Conservation (phyloP, 2,329 filamentous ascomycete species). For the Nothophaeocryptopus gaeumannii region DNA sequence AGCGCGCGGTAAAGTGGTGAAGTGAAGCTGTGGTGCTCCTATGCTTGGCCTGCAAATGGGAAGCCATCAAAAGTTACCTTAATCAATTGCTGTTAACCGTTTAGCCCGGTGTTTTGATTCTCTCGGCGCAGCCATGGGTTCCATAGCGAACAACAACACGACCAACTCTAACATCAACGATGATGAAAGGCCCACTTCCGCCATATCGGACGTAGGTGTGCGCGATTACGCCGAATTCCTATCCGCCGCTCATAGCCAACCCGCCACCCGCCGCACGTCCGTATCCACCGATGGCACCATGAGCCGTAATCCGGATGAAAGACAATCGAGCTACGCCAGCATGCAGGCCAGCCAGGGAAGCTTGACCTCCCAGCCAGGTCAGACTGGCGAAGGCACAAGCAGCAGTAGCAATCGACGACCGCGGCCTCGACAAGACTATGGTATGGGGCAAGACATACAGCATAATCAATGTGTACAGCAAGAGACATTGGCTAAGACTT, state of each 20-base stretch:
- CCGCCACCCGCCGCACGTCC: slow-evolving; percentile 26
- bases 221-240: slow-evolving; percentile 19
- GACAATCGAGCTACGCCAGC: slow-evolving; percentile 19
- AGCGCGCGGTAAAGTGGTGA: no score
- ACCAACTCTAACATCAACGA: slow-evolving; percentile 7
- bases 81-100: slow-evolving; percentile 10
- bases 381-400: slow-evolving; percentile 12
- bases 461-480: neutral
- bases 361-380: slow-evolving; percentile 18
- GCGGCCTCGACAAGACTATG: slow-evolving; percentile 31
- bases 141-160: no score
- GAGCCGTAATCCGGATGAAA: slow-evolving; percentile 19
- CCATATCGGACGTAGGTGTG: slow-evolving; percentile 10
- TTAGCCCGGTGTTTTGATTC: slow-evolving; percentile 5
- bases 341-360: slow-evolving; percentile 31
- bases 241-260: slow-evolving; percentile 13
- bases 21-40: no score
- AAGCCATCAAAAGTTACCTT: slow-evolving; percentile 1
- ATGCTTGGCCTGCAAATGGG: no score
- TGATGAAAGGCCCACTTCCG: slow-evolving; percentile 1
- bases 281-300: slow-evolving; percentile 21
- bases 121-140: no score
- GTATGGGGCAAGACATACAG: slow-evolving; percentile 11
- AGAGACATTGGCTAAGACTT: slow-evolving; percentile 11
- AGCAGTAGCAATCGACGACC: slow-evolving; percentile 17